phyloP scores from a whole-genome alignment of 2,329 filamentous ascomycete species.

The Aspergillus pseudoviridinutans region DNA sequence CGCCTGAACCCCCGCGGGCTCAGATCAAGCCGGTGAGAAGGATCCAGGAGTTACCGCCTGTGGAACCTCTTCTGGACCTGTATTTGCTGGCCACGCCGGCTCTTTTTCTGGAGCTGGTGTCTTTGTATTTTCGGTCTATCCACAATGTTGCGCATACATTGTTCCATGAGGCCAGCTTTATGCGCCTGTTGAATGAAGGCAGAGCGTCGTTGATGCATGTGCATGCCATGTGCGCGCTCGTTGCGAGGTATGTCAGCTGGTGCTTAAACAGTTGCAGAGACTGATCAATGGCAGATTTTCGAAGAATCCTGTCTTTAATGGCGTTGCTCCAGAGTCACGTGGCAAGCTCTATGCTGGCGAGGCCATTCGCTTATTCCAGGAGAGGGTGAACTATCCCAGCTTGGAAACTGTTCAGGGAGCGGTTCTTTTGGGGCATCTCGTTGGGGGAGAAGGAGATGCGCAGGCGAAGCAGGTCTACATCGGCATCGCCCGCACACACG shows the following conservation, averaged over 20 bases:
- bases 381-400: constrained; percentile 11
- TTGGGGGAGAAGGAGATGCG: constrained; percentile 15
- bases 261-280: background rate
- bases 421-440: constrained; percentile 16
- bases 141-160: constrained; percentile 22
- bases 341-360: constrained; percentile 11
- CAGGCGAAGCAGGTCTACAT: constrained; percentile 19
- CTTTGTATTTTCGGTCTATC: constrained; percentile 19
- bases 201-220: constrained; percentile 14
- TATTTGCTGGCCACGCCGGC: constrained; percentile 3
- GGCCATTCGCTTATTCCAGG: constrained; percentile 11
- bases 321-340: constrained; percentile 10
- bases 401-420: constrained; percentile 16
- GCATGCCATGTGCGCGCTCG: constrained; percentile 19
- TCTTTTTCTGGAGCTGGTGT: constrained; percentile 13
- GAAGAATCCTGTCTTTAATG: constrained; percentile 8
- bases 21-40: background rate
- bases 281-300: constrained; percentile 11
- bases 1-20: background rate
- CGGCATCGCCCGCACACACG: constrained; percentile 18
- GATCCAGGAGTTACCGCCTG: background rate
- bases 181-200: constrained; percentile 13
- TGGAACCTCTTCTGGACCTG: background rate
- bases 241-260: constrained; percentile 13
- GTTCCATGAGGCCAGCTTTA: constrained; percentile 18